Conservation (phyloP, 1,284 basidiomycete species). For the Tilletia caries region DNA sequence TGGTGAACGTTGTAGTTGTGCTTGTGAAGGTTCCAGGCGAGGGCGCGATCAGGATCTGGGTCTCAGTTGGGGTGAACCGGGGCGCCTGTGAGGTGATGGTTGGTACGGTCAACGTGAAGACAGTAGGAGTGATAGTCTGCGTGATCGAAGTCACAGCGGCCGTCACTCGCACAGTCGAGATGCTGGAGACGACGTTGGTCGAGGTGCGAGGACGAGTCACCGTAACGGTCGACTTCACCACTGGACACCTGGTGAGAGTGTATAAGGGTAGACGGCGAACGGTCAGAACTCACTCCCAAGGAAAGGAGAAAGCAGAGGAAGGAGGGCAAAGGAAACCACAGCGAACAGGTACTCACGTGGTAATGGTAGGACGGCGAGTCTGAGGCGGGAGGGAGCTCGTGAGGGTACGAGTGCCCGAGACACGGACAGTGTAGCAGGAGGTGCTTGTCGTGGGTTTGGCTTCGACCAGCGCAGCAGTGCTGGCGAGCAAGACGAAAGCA, state of each 20-base stretch:
- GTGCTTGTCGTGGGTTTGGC: background rate
- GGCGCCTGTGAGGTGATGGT: background rate
- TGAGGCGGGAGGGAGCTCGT: background rate
- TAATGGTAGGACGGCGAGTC: background rate
- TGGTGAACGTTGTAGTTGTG: background rate
- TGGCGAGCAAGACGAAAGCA: too few relatives aligned
- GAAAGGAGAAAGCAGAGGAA: too few relatives aligned
- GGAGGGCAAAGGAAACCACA: too few relatives aligned
- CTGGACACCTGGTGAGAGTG: background rate
- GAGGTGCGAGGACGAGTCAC: background rate
- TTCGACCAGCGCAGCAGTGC: too few relatives aligned
- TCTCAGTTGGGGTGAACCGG: background rate
- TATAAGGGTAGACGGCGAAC: background rate
- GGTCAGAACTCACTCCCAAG: too few relatives aligned
- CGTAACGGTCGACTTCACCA: background rate
- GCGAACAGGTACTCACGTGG: background rate
- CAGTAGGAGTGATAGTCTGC: background rate
- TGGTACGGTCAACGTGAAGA: background rate
- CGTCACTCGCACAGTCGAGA: background rate
- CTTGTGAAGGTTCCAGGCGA: background rate
- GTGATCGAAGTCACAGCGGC: background rate
- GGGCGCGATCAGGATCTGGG: background rate
- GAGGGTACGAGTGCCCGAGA: background rate
- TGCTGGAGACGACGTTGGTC: background rate
- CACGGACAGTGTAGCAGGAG: conserved; percentile 5